A percentile compares a stretch with the other conserved stretches of the same genome.
Evolutionary conservation across 2,329 filamentous ascomycete genomes (phyloP).

Genomic region (Exophiala spinifera): DNA sequence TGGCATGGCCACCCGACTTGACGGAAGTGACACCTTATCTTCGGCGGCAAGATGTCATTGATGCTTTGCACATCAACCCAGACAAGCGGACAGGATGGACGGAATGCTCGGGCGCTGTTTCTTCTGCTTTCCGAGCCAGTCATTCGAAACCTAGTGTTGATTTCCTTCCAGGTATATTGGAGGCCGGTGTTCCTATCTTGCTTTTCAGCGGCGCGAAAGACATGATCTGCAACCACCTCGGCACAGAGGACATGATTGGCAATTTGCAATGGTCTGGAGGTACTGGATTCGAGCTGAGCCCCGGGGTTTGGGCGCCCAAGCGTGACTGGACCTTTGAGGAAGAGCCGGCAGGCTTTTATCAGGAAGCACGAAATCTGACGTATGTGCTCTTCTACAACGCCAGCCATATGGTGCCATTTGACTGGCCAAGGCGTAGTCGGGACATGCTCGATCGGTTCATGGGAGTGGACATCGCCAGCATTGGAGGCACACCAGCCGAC

Average conservation of each 20-base stretch:
- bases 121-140: conserved; percentile 63
- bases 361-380: conserved; percentile 89
- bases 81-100: conserved; percentile 85
- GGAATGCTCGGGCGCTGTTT: conserved; percentile 82
- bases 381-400: conserved; percentile 95
- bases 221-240: conserved; percentile 94
- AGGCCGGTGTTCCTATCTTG: conserved; percentile 68
- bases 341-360: conserved; percentile 84
- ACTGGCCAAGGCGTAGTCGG: conserved; percentile 77
- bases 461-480: conserved; percentile 82
- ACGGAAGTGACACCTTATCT: conserved; percentile 75
- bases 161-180: conserved; percentile 73
- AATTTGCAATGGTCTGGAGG: conserved; percentile 90
- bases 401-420: conserved; percentile 97
- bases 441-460: conserved; percentile 99
- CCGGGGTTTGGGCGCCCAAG: conserved; percentile 86
- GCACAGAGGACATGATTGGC: conserved; percentile 85
- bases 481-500: conserved; percentile 76
- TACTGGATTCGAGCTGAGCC: conserved; percentile 82
- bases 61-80: conserved; percentile 76
- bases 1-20: conserved; percentile 97
- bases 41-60: conserved; percentile 71
- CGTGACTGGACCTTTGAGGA: conserved; percentile 93
- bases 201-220: conserved; percentile 94
- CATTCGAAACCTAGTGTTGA: conserved; percentile 71